Base-by-base conservation (phyloP, 2,329 filamentous ascomycete species). In the Exophiala calicioides region DNA sequence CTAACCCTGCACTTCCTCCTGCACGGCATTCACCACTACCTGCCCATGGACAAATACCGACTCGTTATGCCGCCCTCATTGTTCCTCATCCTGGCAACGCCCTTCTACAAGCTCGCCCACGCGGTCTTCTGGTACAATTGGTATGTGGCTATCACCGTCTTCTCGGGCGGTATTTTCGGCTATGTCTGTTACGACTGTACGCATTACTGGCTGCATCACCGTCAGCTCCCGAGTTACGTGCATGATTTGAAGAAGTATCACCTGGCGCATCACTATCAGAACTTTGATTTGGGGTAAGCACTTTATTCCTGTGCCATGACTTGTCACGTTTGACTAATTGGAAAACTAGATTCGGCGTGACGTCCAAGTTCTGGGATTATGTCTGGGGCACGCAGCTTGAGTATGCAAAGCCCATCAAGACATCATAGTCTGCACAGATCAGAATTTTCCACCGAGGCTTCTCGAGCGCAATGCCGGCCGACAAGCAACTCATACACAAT, bases 31-130 rank as follows among this genome's bases (percentile, higher is more conserved):
- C 93, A 98, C 65, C 93, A 98, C 70, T 98, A 97, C 69, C 80
- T 98, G 3, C 93, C 93, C n/a, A 97, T 98, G 93, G 93, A 98
- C 73, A 91, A 85, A 64, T 91, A 95, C 62, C 85, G 93, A 51
- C 84, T 98, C 7, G 93, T 98, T 56, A 97, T 98, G 93, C 93
- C 93, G 1, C 93, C 93, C 0, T 81, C 88, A 0, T 76, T 98
- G 3, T 97, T 98, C 65, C 53, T 91, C 18, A 78, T 80, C 9
- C 82, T 98, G 15, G 91, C 91, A 4, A 78, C 80, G 0, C 93
- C 93, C 0, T 97, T 97, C 74, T 98, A 88, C 85, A 88, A 88
- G 67, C 75, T 98, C 39, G 88, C 93, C 0, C 91, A 96, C 59
- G 59, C 76, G 2, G 64, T 97, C 44, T 89, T 98, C 67, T 86